These are phyloP conservation scores for Collybia sordida DNA, from an alignment of 768 basidiomycete species.

Conservation along the genomic window DNA sequence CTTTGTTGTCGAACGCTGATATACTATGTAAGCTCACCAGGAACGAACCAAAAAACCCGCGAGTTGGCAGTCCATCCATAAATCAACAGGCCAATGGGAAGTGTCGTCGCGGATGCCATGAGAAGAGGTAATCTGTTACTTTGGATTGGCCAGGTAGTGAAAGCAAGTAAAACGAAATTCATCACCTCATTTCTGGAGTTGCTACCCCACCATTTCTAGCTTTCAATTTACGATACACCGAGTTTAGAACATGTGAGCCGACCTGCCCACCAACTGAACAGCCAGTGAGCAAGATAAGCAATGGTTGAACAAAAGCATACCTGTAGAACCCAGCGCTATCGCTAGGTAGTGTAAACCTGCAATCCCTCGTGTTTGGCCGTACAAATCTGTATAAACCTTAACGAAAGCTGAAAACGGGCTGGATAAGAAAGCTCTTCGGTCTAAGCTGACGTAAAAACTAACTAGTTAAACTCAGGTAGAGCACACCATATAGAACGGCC, in stretches of 20 bases:
- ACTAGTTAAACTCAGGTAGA: constrained; percentile 42
- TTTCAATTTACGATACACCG: constrained; percentile 43
- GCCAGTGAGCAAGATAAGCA: not conserved
- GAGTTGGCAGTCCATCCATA: constrained; percentile 61
- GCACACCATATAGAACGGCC: constrained; percentile 55
- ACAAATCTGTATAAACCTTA: constrained; percentile 48
- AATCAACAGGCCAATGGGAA: constrained; percentile 62
- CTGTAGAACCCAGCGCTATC: constrained; percentile 50
- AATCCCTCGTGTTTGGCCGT: constrained; percentile 49
- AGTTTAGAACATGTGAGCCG: constrained; percentile 45
- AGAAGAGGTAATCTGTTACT: constrained; percentile 28
- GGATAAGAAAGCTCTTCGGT: constrained; percentile 5
- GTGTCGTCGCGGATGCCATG: constrained; percentile 49
- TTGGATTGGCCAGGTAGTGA: not conserved
- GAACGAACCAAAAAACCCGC: constrained; percentile 55
- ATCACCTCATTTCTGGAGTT: constrained; percentile 51
- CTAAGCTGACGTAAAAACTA: constrained; percentile 14
- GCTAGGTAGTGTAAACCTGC: constrained; percentile 64
- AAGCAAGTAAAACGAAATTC: not conserved
- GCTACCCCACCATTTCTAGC: constrained; percentile 50
- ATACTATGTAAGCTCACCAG: constrained; percentile 35
- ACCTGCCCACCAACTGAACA: constrained; percentile 34
- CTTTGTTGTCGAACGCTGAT: not conserved
- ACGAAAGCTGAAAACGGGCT: constrained; percentile 42
- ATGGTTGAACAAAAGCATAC: constrained; percentile 33